phyloP scores from a whole-genome alignment of 148 eudicot species.

The Euryodendron excelsum region DNA sequence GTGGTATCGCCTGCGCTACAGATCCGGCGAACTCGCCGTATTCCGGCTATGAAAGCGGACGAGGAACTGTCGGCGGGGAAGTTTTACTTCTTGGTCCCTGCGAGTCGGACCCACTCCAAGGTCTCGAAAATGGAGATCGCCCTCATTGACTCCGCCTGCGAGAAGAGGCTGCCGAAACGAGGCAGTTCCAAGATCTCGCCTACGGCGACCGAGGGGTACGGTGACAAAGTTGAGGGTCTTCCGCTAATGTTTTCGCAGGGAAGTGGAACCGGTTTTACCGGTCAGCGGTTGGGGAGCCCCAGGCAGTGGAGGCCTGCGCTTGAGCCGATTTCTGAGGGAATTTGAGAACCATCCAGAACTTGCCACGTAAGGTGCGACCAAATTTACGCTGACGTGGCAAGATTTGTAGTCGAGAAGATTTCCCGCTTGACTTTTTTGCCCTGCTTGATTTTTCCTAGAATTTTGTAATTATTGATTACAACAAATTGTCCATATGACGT shows the following conservation, averaged over 20 bases:
- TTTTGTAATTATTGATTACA: too few species aligned
- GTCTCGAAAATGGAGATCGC: conserved; percentile 25
- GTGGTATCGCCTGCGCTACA: conserved; percentile 22
- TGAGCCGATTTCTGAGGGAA: conserved; percentile 35
- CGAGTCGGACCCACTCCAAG: conserved; percentile 24
- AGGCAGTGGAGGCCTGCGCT: conserved; percentile 38
- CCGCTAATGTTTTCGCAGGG: conserved; percentile 6
- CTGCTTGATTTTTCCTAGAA: too few species aligned
- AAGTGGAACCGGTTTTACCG: conserved; percentile 8
- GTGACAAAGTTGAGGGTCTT: neutral
- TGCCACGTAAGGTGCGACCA: neutral
- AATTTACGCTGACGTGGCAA: neutral
- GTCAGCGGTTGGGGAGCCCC: conserved; percentile 18
- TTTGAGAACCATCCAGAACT: neutral
- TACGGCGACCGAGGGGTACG: neutral
- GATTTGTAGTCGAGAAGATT: too few species aligned
- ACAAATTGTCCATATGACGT: too few species aligned
- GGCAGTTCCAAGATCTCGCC: conserved; percentile 34
- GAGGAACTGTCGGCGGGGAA: conserved; percentile 26
- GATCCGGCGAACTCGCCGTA: conserved; percentile 19
- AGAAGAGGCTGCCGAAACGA: conserved; percentile 4
- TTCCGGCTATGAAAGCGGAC: conserved; percentile 37
- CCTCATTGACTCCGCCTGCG: conserved; percentile 17
- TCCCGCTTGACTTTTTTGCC: too few species aligned
- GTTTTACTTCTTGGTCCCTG: conserved; percentile 36